Conservation (phyloP, 192 early-diverging fungal genomes). For the Chytriomyces sp. region DNA sequence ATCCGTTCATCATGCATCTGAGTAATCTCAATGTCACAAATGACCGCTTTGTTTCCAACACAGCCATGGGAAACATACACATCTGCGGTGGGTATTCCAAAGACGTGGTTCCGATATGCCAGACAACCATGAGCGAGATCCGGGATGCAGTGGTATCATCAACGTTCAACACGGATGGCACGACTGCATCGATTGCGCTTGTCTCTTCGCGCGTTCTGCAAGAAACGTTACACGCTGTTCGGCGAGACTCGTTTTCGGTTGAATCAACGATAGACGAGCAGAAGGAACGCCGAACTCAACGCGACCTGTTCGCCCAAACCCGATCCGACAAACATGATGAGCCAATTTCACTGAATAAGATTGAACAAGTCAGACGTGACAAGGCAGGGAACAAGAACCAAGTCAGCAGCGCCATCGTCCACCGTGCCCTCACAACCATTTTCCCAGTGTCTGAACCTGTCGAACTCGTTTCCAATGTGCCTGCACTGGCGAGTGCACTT, state of each 20-base stretch:
- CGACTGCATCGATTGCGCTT: constrained; percentile 29
- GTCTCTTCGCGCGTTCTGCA: background rate
- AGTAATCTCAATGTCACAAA: constrained; percentile 4
- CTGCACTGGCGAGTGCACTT: constrained; percentile 21
- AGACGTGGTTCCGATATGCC: constrained; percentile 20
- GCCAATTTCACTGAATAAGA: background rate
- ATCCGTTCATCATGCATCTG: constrained; percentile 4
- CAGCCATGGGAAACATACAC: background rate
- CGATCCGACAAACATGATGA: background rate
- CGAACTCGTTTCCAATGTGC: constrained; percentile 6
- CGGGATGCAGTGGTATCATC: background rate
- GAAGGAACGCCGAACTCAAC: no score
- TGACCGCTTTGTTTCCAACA: background rate
- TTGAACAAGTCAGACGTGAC: no score
- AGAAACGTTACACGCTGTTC: no score
- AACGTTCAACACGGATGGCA: constrained; percentile 28
- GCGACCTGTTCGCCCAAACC: background rate
- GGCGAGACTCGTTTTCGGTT: no score
- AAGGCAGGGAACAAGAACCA: no score
- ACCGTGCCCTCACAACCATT: constrained; percentile 11
- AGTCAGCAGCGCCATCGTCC: background rate
- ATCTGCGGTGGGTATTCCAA: constrained; percentile 21
- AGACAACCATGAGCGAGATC: constrained; percentile 1
- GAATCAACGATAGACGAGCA: no score
- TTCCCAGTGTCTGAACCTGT: background rate